Evolutionary conservation across 108 stramenopile genomes (phyloP), one percentile per base, ranked within the genome.

Genomic region (Aureococcus anophagefferens): DNA sequence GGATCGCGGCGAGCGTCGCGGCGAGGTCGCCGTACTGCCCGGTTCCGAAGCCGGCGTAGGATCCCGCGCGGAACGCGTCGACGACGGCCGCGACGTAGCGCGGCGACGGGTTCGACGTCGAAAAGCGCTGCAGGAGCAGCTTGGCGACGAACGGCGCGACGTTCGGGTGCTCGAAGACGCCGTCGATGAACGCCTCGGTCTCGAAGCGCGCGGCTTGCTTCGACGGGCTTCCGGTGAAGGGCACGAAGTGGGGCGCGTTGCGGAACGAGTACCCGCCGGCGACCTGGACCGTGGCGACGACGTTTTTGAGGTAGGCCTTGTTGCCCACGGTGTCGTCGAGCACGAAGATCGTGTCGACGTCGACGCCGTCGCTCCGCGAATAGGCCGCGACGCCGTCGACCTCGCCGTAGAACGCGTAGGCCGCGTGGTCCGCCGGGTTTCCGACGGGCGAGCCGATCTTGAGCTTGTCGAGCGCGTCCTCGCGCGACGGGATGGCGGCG

Each of bases 51-150:
- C 46, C 64, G 7, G 45, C 66, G 71, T 71, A 85, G 14, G 32
- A 44, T 0, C 88, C 88, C 28, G 35, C 80, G 33, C 35, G 70
- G 74, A 86, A 89, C 4, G 89, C 89, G 18, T 32, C 37, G 0
- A 84, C 77, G 45, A 87, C 81, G 13, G 73, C 72, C 25, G 73
- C 44, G 0, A 84, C 76, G 74, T 84, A 84, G 28, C 81, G 51
- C 29, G 89, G 89, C 0, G 86, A 80, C 29, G 89, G 90, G 77
- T 91, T 91, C 0, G 83, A 84, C 63, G 84, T 80, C 25, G 85
- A 85, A 66, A 88, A 80, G 62, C 81, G 76, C 74, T 91, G 87
- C 33, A 86, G 79, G 14, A 91, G 68, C 40, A 76, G 79, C 25
- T 76, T 68, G 18, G 87, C 74, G 16, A 91, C 68, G 76, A 89